Base-by-base conservation (phyloP, 129 eudicot species). In the Pseudognaphalium luteoalbum region DNA sequence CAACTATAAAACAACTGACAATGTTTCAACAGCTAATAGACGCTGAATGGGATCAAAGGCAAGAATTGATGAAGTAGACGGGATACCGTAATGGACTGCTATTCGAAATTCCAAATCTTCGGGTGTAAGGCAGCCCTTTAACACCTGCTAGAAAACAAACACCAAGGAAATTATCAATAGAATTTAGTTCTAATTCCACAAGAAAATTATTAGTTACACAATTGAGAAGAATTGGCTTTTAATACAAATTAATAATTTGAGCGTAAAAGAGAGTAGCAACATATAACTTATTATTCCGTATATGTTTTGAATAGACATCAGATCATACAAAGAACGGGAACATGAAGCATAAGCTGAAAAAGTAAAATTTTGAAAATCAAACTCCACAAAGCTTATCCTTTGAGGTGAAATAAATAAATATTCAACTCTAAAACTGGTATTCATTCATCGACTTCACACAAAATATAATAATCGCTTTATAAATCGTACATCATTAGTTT, bases 41-140 rank as follows among this genome's bases (percentile, higher is more conserved):
- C 86, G 90, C 84, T 95, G 99, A 70, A 95, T 83, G 47, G 94
- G 95, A 82, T 95, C 99, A 81, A 86, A 89, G 76, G 97, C 94
- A 68, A 95, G 88, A 73, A 85, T 41, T 7, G 99, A 95, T 14
- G 97, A 89, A 28, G 97, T 95, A 39, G 87, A 81, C 51, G 99
- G 99, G 63, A 89, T 74, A 59, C 99, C 97, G 63, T 91, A 91
- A 73, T 95, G 99, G 60, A 83, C 82, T 47, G 81, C 77, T 37
- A 91, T 68, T 28, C 70, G 88, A n/a, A 88, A 58, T 77, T 89
- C 87, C 86, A 95, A 56, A 75, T 89, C 94, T 25, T 79, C 85
- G 62, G 91, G 76, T 59, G 86, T 76, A 73, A 88, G 78, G 16
- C 66, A 58, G 51, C 92, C 83, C 57, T 67, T 82, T 34, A 69